Percentiles rank a stretch among this genome's conserved stretches.
Conservation (phyloP, 208 protist genomes). For the Leptomonas pyrrhocoris region DNA sequence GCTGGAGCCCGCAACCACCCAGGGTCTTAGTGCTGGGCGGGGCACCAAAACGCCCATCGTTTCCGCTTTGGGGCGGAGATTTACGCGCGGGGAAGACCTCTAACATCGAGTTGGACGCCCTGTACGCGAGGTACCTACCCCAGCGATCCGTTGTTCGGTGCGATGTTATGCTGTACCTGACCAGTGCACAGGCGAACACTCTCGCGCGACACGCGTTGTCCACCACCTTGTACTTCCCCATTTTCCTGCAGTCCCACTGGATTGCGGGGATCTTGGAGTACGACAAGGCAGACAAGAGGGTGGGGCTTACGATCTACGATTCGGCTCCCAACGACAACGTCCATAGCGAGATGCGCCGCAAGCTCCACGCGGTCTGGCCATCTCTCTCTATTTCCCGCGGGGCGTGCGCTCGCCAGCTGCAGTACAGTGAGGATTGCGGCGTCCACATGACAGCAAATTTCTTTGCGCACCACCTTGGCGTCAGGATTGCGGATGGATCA, state of each 20-base stretch:
- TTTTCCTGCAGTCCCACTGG: conserved; percentile 20
- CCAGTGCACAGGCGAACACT: not conserved
- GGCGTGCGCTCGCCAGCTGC: not conserved
- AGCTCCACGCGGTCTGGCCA: no score
- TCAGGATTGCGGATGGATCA: not conserved
- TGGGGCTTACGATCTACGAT: conserved; percentile 1
- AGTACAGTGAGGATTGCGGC: conserved; percentile 23
- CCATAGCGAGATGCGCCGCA: conserved; percentile 1
- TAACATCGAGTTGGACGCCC: conserved; percentile 20
- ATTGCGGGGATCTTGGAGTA: conserved; percentile 10
- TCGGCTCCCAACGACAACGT: conserved; percentile 8
- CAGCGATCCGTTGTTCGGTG: not conserved
- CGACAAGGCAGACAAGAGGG: not conserved
- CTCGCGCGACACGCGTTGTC: conserved; percentile 2
- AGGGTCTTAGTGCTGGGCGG: not conserved
- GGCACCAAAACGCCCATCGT: not conserved
- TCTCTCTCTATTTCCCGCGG: not conserved
- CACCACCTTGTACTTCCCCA: conserved; percentile 18
- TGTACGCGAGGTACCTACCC: conserved; percentile 9
- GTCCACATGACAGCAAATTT: conserved; percentile 21
- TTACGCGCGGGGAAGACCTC: conserved; percentile 24
- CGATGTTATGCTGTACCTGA: conserved; percentile 15
- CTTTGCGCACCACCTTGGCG: not conserved
- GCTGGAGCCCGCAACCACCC: not conserved
- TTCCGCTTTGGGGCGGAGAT: conserved; percentile 14